Percentiles rank a stretch among this genome's conserved stretches.
phyloP scores from a whole-genome alignment of 2,329 filamentous ascomycete species.

The Trichoderma polysporum region DNA sequence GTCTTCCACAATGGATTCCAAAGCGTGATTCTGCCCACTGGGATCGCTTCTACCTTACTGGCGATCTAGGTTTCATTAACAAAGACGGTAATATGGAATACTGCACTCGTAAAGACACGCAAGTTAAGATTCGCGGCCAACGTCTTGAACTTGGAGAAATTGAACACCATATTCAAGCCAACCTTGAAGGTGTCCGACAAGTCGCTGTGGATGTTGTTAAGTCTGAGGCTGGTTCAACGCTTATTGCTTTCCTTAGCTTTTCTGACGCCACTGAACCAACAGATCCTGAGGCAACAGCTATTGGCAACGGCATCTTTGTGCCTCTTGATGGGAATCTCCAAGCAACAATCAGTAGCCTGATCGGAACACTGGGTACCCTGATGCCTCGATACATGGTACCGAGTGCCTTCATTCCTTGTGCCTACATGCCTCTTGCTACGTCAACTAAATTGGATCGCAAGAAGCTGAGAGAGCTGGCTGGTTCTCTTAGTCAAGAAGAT shows the following conservation, averaged over 20 bases:
- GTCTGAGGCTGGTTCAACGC: not conserved
- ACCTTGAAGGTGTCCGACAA: constrained; percentile 5
- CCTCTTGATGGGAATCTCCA: not conserved
- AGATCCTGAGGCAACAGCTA: not conserved
- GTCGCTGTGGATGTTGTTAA: constrained; percentile 20
- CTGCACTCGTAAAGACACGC: constrained; percentile 26
- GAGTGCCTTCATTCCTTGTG: constrained; percentile 12
- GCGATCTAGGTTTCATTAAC: constrained; percentile 23
- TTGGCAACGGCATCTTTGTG: not conserved
- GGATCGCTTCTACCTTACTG: constrained; percentile 22
- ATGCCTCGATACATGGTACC: constrained; percentile 19
- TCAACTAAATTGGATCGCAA: constrained; percentile 22
- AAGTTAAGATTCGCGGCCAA: constrained; percentile 27
- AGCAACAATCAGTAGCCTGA: not conserved
- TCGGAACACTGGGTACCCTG: not conserved
- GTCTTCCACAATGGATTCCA: constrained; percentile 10
- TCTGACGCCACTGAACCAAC: not conserved
- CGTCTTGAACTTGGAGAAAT: constrained; percentile 26
- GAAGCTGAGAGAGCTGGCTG: not conserved
- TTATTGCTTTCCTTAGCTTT: constrained; percentile 12
- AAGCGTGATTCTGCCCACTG: not conserved
- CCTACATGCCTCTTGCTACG: constrained; percentile 4
- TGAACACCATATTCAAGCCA: constrained; percentile 18
- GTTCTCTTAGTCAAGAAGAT: constrained; percentile 7
- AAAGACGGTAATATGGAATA: constrained; percentile 24